A percentile compares a stretch with the other conserved stretches of the same genome.
Evolutionary conservation across 306 rosid genomes (phyloP).

Genomic region (Lathyrus tuberosus): DNA sequence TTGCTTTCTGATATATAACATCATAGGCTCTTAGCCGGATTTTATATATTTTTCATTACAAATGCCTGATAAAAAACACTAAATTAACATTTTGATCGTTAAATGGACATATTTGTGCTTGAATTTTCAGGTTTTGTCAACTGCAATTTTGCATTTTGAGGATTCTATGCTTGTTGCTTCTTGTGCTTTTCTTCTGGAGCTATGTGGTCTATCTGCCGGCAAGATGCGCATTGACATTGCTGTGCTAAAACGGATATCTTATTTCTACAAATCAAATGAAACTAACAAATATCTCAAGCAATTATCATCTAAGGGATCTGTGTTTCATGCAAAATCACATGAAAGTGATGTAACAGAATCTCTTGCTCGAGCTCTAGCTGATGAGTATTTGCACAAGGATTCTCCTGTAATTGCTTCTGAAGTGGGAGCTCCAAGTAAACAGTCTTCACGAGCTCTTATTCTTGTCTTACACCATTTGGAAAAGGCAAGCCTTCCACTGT

Average conservation of each 20-base stretch:
- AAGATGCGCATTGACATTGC: constrained; percentile 78
- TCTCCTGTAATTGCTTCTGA: constrained; percentile 45
- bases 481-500: constrained; percentile 71
- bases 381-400: constrained; percentile 75
- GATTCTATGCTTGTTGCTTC: constrained; percentile 84
- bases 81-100: constrained; percentile 28
- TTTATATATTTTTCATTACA: constrained; percentile 22
- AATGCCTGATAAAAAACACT: neutral
- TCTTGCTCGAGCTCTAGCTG: constrained; percentile 89
- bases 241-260: constrained; percentile 79
- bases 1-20: constrained; percentile 16
- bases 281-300: constrained; percentile 65
- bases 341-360: constrained; percentile 71
- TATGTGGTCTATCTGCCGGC: constrained; percentile 87
- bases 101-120: constrained; percentile 29
- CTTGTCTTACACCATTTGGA: constrained; percentile 83
- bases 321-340: constrained; percentile 67
- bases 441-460: constrained; percentile 68
- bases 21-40: constrained; percentile 6
- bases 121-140: constrained; percentile 75
- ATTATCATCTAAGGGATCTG: constrained; percentile 65
- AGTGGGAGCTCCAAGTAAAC: constrained; percentile 52
- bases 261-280: constrained; percentile 64
- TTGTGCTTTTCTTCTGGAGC: constrained; percentile 86
- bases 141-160: constrained; percentile 88